These are phyloP conservation scores for Colletotrichum orchidophilum DNA, from an alignment of 2,329 filamentous ascomycete species.

Conservation along the genomic window DNA sequence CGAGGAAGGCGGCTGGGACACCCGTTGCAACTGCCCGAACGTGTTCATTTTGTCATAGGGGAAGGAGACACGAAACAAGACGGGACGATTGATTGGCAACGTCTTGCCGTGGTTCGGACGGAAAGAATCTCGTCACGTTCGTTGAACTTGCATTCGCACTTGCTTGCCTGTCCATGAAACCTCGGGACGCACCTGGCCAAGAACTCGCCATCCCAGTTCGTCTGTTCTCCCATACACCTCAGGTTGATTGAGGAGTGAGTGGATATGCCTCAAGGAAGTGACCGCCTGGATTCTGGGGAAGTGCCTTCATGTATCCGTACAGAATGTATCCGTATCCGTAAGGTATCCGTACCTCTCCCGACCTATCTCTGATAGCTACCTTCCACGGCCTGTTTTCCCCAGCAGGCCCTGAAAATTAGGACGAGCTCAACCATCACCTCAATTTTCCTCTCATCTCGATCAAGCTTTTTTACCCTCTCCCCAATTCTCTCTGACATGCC, in stretches of 20 bases:
- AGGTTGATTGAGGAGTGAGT: background rate
- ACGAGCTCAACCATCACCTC: background rate
- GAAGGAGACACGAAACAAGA: background rate
- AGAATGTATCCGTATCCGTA: background rate
- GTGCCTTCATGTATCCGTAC: background rate
- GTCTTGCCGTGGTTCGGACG: slow-evolving; percentile 14
- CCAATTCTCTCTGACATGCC: background rate
- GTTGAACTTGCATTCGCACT: background rate
- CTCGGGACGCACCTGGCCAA: background rate
- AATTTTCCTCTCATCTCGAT: background rate
- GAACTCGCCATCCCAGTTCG: slow-evolving; percentile 3
- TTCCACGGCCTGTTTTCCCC: background rate
- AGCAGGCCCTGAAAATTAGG: background rate
- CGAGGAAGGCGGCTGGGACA: background rate
- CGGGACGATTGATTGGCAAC: background rate
- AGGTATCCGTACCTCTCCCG: background rate
- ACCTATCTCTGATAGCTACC: background rate
- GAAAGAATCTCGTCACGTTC: background rate
- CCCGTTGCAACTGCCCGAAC: background rate
- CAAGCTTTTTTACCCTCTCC: background rate
- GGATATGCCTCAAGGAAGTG: background rate
- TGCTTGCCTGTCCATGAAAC: background rate
- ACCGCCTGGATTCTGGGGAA: background rate
- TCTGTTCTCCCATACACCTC: slow-evolving; percentile 13
- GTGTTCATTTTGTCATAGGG: slow-evolving; percentile 10